Base-by-base conservation (phyloP, 140 eudicot genomes). In the Ambrosia hybrid region DNA sequence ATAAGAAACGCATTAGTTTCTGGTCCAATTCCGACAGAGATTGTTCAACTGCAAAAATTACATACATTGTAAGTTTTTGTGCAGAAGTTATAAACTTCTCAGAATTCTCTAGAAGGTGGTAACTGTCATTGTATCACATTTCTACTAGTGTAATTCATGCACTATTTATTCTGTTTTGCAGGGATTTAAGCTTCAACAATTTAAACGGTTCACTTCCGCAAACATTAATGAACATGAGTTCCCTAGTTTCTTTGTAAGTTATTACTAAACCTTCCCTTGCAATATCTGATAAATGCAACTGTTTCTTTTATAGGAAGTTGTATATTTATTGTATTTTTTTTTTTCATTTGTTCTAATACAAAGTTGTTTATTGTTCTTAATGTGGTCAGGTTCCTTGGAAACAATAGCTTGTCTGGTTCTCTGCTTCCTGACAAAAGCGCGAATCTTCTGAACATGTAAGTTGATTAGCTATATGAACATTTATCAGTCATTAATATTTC, bases 181-280 rank as follows among this genome's bases (percentile, higher is more conserved):
- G 88, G 65, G 88, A 80, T 77, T 78, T 84, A 66, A 84, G 88
- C 62, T 83, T 80, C 68, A 86, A 86, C 82, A 86, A 80, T 56
- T 70, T 86, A 70, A 73, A 77, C 55, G 91, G 91, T 45, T 45
- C 82, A 11, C 60, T 86, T 67, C 91, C 91, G 55, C 68, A 3
- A 70, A 80, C 81, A 43, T 67, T 85, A 55, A 80, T 85, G 81
- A 76, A 65, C 67, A 67, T 85, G 73, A 76, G 79, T 64, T 82
- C 91, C 52, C 85, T 85, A 34, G 7, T 71, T 76, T 76, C 81
- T 38, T 76, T 85, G 91, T 85, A 78, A 77, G 85, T 70, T 51
- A 51, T 49, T 39, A 52, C 58, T 67, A 14, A 73, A 36, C 49
- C 51, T 52, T 52, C 41, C 21, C 52, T 45, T 72, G 39, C 43